Evolutionary conservation across 1,284 basidiomycete species (phyloP).

Genomic region (Sanghuangporus sanghuang): DNA sequence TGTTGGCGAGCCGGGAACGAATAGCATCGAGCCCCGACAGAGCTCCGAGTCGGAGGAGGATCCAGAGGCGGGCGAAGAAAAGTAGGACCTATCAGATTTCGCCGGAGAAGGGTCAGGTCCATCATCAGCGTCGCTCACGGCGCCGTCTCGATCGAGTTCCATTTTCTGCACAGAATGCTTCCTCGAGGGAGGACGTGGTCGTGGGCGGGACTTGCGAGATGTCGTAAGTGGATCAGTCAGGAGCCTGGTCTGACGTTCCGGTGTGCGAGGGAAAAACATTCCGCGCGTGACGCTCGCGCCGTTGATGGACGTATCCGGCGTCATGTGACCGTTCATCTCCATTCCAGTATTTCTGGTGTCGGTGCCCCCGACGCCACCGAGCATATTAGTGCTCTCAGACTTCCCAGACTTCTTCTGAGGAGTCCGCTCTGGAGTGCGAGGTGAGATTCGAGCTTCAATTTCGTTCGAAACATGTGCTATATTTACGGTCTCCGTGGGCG

Average conservation of each 20-base stretch:
- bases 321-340: conserved; percentile 1
- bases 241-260: conserved; percentile 24
- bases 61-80: conserved; percentile 39
- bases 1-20: conserved; percentile 29
- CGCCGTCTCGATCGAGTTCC: not conserved
- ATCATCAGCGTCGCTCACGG: not conserved
- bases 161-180: conserved; percentile 19
- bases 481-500: conserved; percentile 15
- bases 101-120: conserved; percentile 25
- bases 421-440: conserved; percentile 12
- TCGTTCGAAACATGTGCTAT: conserved; percentile 5
- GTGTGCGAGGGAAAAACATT: conserved; percentile 23
- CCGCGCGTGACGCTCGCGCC: not conserved
- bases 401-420: conserved; percentile 21
- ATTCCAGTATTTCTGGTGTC: not conserved
- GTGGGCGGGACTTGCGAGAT: conserved; percentile 29
- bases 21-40: conserved; percentile 20
- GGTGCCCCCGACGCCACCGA: not conserved
- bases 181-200: conserved; percentile 31
- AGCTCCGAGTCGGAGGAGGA: conserved; percentile 24
- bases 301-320: conserved; percentile 9
- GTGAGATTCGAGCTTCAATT: conserved; percentile 2
- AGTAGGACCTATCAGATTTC: conserved; percentile 31
- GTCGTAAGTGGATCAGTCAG: conserved; percentile 31
- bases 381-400: conserved; percentile 16